Evolutionary conservation across 225 moss, liverwort and hornwort species (phyloP).

Genomic region (Asterella californica): DNA sequence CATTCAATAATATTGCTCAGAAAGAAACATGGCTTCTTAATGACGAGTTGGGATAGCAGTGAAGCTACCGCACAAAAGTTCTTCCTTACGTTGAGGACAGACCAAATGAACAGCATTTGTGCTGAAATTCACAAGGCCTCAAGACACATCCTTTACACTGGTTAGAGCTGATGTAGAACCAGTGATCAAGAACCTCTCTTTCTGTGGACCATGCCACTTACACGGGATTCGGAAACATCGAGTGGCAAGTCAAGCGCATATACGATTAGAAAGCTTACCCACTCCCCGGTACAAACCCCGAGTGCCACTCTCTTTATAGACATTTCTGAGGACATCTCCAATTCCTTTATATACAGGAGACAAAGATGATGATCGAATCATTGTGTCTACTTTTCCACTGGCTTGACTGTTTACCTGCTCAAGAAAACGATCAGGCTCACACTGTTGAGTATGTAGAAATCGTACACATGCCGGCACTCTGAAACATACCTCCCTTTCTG

Average conservation of each 20-base stretch:
- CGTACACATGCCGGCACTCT: not conserved
- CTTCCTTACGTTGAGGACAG: not conserved
- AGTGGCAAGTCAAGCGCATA: conserved; percentile 11
- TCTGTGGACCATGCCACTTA: conserved; percentile 11
- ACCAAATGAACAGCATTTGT: not conserved
- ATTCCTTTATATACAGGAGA: conserved; percentile 62
- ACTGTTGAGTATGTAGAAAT: not conserved
- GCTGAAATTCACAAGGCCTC: not conserved
- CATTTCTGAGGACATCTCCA: conserved; percentile 71
- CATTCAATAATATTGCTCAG: not conserved
- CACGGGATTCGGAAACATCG: not conserved
- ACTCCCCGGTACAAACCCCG: conserved; percentile 91
- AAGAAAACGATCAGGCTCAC: conserved; percentile 23
- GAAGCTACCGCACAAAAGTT: not conserved
- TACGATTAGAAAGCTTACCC: conserved; percentile 50
- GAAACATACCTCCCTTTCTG: not conserved
- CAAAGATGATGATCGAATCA: conserved; percentile 19
- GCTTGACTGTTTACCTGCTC: conserved; percentile 35
- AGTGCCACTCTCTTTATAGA: conserved; percentile 71
- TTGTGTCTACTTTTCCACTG: conserved; percentile 21
- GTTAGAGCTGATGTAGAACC: not conserved
- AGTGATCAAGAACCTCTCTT: not conserved
- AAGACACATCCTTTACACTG: conserved; percentile 1
- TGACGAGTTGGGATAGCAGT: not conserved
- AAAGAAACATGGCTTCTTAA: not conserved